Base-by-base conservation (phyloP, 768 basidiomycete genomes). In the Mycena crocata region DNA sequence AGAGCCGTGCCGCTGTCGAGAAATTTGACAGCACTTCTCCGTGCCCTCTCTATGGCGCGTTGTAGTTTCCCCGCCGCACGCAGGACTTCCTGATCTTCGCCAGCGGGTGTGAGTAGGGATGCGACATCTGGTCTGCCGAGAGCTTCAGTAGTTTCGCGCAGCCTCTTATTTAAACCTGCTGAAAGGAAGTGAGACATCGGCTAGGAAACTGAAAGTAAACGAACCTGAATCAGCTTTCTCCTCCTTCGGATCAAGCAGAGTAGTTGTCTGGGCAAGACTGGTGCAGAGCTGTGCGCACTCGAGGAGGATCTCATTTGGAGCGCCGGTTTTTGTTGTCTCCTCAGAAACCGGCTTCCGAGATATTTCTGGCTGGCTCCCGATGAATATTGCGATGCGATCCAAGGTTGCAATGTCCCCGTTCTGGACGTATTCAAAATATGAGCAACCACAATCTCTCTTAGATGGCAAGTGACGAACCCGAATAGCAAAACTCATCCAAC, bases 401-500 rank as follows among this genome's bases (percentile, higher is more conserved):
- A 90, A 77, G 17, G 76, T 69, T 32, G 75, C 71, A 31, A 86
- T 76, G 74, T 89, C 85, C 15, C 84, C 82, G 2, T 77, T 81
- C 89, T 90, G 62, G 24, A 60, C 13, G 35, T 57, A 45, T 21
- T 44, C 15, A 44, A 57, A 42, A n/a, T n/a, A n/a, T 58, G 35
- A 50, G 28, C 21, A 15, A 39, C 3, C 26, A 54, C 37, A 42
- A 46, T 44, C 44, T 35, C 31, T 31, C 23, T 39, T 17, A 17
- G 5, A 34, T 57, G 34, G 32, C 52, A 44, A 7, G 58, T 26
- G 44, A 76, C 83, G 62, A 51, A 91, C 93, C 80, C 83, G 83
- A 71, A 86, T 87, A 0, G 93, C 91, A 68, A 93, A 86, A 23
- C 78, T 80, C 69, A 88, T 84, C 89, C 93, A 93, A 58, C 86